A percentile compares a stretch with the other conserved stretches of the same genome.
Evolutionary conservation across 441 rosid species (phyloP).

Genomic region (Jatropha podagrica): DNA sequence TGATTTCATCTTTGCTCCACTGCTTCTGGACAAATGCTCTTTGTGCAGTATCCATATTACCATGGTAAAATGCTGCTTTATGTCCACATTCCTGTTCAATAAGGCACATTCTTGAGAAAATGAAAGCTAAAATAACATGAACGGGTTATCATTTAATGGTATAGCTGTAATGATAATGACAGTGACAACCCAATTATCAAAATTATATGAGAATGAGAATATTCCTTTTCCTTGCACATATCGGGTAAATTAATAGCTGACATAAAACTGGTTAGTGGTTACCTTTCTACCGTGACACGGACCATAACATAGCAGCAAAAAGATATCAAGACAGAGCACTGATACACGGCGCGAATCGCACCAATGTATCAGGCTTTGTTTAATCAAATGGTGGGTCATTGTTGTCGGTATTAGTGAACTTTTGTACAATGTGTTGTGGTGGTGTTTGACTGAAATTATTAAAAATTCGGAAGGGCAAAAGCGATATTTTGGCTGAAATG

Average conservation of each 20-base stretch:
- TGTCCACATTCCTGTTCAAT: constrained; percentile 75
- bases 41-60: constrained; percentile 78
- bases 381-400: no score
- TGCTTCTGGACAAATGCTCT: constrained; percentile 82
- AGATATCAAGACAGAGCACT: not conserved
- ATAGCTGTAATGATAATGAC: not conserved
- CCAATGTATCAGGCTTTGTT: no score
- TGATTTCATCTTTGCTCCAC: constrained; percentile 99
- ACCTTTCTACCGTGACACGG: not conserved
- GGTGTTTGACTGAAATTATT: no score
- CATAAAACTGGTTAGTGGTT: not conserved
- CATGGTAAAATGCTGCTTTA: constrained; percentile 97
- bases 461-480: no score
- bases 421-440: no score
- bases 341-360: no score
- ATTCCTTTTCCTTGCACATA: not conserved
- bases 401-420: no score
- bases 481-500: no score
- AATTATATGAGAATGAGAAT: not conserved
- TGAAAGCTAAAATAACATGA: constrained; percentile 1
- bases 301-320: not conserved
- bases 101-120: constrained; percentile 27
- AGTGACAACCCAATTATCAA: not conserved
- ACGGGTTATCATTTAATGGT: not conserved
- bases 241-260: not conserved